Evolutionary conservation across 2,329 filamentous ascomycete species (phyloP).

Genomic region (Ophiostoma triangulosporum): DNA sequence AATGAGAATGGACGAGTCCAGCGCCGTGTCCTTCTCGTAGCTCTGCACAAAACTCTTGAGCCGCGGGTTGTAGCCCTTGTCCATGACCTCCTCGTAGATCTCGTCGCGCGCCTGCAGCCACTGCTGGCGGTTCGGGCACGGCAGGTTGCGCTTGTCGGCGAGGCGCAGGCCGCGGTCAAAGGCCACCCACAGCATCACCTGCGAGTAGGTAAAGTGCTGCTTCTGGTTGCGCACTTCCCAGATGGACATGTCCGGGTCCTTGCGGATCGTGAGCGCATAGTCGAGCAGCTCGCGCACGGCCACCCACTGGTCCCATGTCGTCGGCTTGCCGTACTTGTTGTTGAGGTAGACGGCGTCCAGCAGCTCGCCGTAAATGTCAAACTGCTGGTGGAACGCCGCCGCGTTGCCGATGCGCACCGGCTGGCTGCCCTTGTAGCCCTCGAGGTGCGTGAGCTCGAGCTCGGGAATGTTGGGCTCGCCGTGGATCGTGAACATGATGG

Average conservation of each 20-base stretch:
- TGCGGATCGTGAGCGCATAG: constrained; percentile 51
- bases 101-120: constrained; percentile 55
- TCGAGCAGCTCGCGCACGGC: constrained; percentile 56
- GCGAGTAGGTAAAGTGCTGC: constrained; percentile 70
- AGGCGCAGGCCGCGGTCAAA: constrained; percentile 63
- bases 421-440: constrained; percentile 56
- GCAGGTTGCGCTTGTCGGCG: constrained; percentile 60
- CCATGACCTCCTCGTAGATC: constrained; percentile 65
- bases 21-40: constrained; percentile 55
- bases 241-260: constrained; percentile 65
- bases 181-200: constrained; percentile 73
- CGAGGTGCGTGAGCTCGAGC: constrained; percentile 52
- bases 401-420: constrained; percentile 69
- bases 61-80: constrained; percentile 59
- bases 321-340: constrained; percentile 66
- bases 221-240: constrained; percentile 68
- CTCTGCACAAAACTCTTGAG: constrained; percentile 61
- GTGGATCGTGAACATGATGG: constrained; percentile 71
- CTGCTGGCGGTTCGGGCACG: constrained; percentile 52
- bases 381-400: constrained; percentile 61
- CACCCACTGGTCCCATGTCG: constrained; percentile 65
- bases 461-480: constrained; percentile 65
- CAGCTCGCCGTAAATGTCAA: constrained; percentile 68
- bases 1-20: constrained; percentile 64
- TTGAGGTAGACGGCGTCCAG: constrained; percentile 68